Base-by-base conservation (phyloP, 1,284 basidiomycete species). In the Tilletiopsis washingtonensis region DNA sequence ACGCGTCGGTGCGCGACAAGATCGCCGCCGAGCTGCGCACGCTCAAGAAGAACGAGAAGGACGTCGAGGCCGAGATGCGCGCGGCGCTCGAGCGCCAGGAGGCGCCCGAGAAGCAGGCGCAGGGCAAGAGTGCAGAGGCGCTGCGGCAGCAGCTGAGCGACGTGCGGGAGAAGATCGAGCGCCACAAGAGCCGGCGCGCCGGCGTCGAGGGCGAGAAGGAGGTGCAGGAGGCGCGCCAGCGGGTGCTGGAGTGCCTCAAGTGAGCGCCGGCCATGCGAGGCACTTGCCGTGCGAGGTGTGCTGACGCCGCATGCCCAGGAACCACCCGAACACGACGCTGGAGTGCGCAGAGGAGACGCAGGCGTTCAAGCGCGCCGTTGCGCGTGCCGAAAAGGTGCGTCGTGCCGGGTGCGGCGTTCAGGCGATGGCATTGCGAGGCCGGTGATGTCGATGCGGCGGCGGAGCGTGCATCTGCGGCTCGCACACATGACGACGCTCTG, bases 301-400 rank as follows among this genome's bases (percentile, higher is more conserved):
- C 29, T 34, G 29, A 9, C n/a, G n/a, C 42, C 23, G 11, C 26
- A 38, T 45, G 7, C n/a, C 7, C 37, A 32, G 20, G 12, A 29
- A 47, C 21, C 37, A 87, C 64, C 71, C 76, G 4, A 74, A 75
- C 0, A 80, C 78, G 4, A 77, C 86, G 20, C 74, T 90, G 38
- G 81, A 88, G 59, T 90, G 87, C 74, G 86, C 83, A 83, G 78
- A 77, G 54, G 81, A 87, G 65, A 85, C 87, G 4, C 74, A 75
- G n/a, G 78, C 77, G 19, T 90, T 90, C 76, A 88, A 83, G 67
- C 67, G 76, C 26, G 80, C 84, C 1, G 84, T 89, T 15, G 78
- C 79, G 11, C 74, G 78, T 45, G 76, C 85, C 62, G 87, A 90
- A 73, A 76, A 79, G 71, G 81, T 81, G 46, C 41, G 46, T 45